A percentile compares a stretch with the other conserved stretches of the same genome.
Evolutionary conservation across 805 yeast species (phyloP).

Genomic region (Cyberlindnera lachancei): DNA sequence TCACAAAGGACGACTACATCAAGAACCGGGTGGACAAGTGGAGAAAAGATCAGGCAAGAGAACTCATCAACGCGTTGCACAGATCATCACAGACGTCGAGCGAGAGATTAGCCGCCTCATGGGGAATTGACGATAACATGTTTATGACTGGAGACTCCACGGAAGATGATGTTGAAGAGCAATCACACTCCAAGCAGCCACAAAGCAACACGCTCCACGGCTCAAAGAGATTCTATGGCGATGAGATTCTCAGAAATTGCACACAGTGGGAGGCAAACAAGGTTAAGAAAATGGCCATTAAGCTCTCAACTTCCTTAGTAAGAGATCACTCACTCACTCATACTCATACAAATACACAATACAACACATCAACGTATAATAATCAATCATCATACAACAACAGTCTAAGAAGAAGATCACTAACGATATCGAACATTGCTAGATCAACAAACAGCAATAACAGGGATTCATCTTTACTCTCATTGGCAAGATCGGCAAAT

Average conservation of each 20-base stretch:
- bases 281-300: slow-evolving; percentile 20
- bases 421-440: not conserved
- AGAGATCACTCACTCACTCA: too few species aligned
- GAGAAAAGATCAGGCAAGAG: slow-evolving; percentile 22
- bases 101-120: slow-evolving; percentile 20
- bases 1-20: slow-evolving; percentile 9
- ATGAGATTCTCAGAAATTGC: slow-evolving; percentile 16
- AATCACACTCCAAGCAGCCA: not conserved
- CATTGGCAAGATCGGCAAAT: slow-evolving; percentile 17
- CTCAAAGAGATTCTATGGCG: slow-evolving; percentile 22
- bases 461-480: too few species aligned
- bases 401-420: too few species aligned
- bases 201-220: not conserved
- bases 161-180: not conserved
- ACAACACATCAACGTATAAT: too few species aligned
- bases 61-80: slow-evolving; percentile 16
- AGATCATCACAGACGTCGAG: slow-evolving; percentile 9
- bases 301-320: slow-evolving; percentile 17
- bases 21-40: slow-evolving; percentile 21
- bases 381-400: too few species aligned
- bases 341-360: slow-evolving; percentile 1
- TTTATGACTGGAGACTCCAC: slow-evolving; percentile 1
- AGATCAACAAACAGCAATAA: slow-evolving; percentile 2
- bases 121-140: slow-evolving; percentile 27
- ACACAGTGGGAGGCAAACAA: slow-evolving; percentile 18